Base-by-base conservation (phyloP, 179 eudicot species). In the Heliamphora pulchella region DNA sequence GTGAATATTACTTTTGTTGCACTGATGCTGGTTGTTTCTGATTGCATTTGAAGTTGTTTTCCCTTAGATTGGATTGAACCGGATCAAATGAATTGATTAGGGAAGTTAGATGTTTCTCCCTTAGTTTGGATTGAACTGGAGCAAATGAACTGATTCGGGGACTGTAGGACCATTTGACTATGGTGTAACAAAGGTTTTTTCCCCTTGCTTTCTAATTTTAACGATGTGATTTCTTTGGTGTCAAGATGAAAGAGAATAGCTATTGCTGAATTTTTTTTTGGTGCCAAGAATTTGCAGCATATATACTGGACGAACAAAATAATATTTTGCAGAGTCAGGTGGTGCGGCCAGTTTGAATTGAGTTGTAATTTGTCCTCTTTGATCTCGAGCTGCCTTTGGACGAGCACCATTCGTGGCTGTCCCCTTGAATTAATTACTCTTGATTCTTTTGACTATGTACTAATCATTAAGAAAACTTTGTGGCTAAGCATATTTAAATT, bases 401-500 rank as follows among this genome's bases (percentile, higher is more conserved):
- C 58, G 58, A 48, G 76, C 76, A 73, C 76, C 61, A 20, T 50
- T 20, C 22, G 61, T 73, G 59, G 51, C 17, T 39, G 76, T 46
- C 46, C 70, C 72, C 3, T 8, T 48, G 61, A 20, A 48, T 77
- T 64, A 39, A 46, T 77, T 47, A 20, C 78, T n/a, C 46, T n/a
- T 11, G 70, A 64, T 71, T 71, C 77, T 54, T 31, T 63, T 79
- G 68, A 44, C 71, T 48, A 48, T 31, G 1, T 9, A 18, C 22
- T 75, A 41, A 66, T 54, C 53, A n/a, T 44, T 57, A 41, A 39
- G 18, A 7, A 66, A 81, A 61, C 75, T 75, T 75, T 58, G 83
- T 75, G 79, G 79, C 63, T 79, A 80, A 64, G 79, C 75, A 80
- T 66, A 55, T 51, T 43, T 43, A 67, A 9, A 22, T 1, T 6